Conservation (phyloP, 306 rosid species). For the Carpinus viminea region DNA sequence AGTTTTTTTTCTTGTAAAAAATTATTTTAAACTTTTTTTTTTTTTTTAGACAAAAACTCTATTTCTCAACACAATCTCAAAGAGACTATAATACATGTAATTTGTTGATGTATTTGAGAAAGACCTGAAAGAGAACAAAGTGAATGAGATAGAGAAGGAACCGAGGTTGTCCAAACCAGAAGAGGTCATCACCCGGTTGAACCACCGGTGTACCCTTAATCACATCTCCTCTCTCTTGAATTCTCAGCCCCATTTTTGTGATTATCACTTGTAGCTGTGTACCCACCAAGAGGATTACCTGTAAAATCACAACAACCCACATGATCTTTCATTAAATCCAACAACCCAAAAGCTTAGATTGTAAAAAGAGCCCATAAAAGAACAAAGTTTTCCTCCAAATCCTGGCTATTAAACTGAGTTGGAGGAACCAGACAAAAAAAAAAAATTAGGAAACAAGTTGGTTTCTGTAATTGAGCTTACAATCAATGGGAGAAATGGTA, state of each 20-base stretch:
- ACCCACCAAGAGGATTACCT: slow-evolving; percentile 79
- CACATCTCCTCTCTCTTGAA: slow-evolving; percentile 68
- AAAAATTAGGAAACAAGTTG: background rate
- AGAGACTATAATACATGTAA: background rate
- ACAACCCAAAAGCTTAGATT: background rate
- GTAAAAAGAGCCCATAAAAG: background rate
- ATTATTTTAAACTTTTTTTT: too few species aligned
- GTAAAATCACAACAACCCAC: slow-evolving; percentile 16
- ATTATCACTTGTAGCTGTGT: slow-evolving; percentile 72
- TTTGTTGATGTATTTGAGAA: background rate
- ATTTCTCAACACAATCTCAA: too few species aligned
- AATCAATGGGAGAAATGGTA: slow-evolving; percentile 71
- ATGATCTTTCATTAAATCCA: background rate
- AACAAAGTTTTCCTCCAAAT: slow-evolving; percentile 32
- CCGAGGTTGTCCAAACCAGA: slow-evolving; percentile 73
- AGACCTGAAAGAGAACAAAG: slow-evolving; percentile 75
- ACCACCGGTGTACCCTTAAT: slow-evolving; percentile 75
- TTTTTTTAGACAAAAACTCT: too few species aligned
- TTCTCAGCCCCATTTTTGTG: slow-evolving; percentile 65
- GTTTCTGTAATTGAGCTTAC: slow-evolving; percentile 47
- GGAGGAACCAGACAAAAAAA: too few species aligned
- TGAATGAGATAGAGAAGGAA: slow-evolving; percentile 67
- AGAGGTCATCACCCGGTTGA: slow-evolving; percentile 67
- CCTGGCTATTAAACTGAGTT: too few species aligned
- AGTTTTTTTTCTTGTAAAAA: too few species aligned